These are phyloP conservation scores for Ophiostoma populinum DNA, from an alignment of 2,329 filamentous ascomycete genomes.

Conservation along the genomic window DNA sequence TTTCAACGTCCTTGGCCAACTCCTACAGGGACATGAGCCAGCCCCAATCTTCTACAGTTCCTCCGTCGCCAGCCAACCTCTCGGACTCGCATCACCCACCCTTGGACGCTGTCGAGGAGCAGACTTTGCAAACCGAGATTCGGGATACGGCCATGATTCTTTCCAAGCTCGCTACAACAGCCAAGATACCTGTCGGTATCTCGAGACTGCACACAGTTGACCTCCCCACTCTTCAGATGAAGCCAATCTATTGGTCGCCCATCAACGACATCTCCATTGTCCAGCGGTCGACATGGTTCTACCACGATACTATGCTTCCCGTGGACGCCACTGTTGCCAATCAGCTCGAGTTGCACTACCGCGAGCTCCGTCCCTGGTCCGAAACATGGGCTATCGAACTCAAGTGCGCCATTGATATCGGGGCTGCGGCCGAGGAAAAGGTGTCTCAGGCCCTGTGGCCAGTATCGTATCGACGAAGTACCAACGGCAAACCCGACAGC, in stretches of 20 bases:
- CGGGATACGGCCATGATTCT: background rate
- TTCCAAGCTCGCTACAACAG: constrained; percentile 8
- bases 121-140: background rate
- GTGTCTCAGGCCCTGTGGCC: constrained; percentile 74
- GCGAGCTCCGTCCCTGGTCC: constrained; percentile 73
- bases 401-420: constrained; percentile 76
- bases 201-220: constrained; percentile 83
- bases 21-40: too few relatives aligned
- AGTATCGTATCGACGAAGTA: constrained; percentile 25
- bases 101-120: background rate
- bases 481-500: constrained; percentile 17
- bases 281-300: constrained; percentile 87
- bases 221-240: constrained; percentile 70
- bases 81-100: background rate
- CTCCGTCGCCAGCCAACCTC: too few relatives aligned
- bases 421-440: constrained; percentile 79
- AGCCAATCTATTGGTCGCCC: constrained; percentile 95
- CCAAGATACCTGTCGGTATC: constrained; percentile 66
- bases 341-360: constrained; percentile 78
- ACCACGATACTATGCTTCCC: constrained; percentile 84
- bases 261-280: constrained; percentile 77
- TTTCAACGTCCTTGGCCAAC: too few relatives aligned
- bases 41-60: too few relatives aligned
- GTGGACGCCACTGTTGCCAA: constrained; percentile 77
- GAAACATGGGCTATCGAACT: constrained; percentile 88